A percentile compares a stretch with the other conserved stretches of the same genome.
phyloP scores from a whole-genome alignment of 441 rosid species.

The Adansonia madagascariensis region DNA sequence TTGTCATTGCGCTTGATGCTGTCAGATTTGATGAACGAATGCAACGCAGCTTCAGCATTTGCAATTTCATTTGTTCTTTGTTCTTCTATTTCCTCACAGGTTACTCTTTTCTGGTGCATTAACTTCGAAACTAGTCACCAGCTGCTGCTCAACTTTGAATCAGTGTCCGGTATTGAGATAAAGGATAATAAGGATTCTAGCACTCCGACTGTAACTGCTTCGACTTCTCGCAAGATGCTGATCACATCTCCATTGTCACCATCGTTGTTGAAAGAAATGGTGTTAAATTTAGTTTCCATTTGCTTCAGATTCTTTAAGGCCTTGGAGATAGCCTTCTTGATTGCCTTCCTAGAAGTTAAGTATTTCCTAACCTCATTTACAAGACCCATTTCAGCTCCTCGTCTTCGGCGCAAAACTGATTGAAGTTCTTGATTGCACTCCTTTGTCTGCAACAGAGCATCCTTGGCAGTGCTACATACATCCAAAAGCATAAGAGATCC shows the following conservation, averaged over 20 bases:
- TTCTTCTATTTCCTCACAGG: background rate
- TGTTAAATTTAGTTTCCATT: conserved; percentile 23
- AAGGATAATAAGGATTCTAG: background rate
- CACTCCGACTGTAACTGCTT: background rate
- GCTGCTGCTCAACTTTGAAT: background rate
- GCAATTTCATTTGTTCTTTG: background rate
- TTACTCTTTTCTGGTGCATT: background rate
- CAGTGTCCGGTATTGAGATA: background rate
- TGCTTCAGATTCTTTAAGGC: conserved; percentile 35
- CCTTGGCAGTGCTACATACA: conserved; percentile 39
- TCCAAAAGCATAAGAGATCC: conserved; percentile 47
- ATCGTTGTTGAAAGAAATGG: background rate
- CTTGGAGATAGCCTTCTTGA: conserved; percentile 37
- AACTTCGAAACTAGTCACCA: background rate
- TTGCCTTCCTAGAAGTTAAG: conserved; percentile 33
- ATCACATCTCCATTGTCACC: background rate
- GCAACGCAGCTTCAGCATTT: background rate
- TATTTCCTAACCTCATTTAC: conserved; percentile 34
- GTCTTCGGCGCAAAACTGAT: conserved; percentile 40
- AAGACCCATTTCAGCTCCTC: conserved; percentile 26
- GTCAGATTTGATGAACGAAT: background rate
- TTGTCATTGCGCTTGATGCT: background rate
- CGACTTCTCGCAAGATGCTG: background rate
- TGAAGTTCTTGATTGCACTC: conserved; percentile 36
- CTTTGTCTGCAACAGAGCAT: conserved; percentile 40